Percentiles rank a stretch among this genome's conserved stretches.
Evolutionary conservation across 805 yeast genomes (phyloP).

Genomic region (Blastobotrys parvus): DNA sequence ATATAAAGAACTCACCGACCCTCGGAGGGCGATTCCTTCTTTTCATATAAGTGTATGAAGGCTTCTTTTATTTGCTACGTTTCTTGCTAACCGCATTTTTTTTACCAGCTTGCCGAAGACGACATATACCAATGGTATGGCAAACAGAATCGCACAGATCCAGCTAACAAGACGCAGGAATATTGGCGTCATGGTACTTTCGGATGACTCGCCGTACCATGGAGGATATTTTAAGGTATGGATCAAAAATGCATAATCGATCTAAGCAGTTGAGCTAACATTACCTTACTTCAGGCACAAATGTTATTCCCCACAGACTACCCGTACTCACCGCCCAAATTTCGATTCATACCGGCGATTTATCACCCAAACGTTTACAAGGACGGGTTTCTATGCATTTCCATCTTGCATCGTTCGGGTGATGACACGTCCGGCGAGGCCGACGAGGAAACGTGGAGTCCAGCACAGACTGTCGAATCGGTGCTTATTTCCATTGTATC

Average conservation of each 20-base stretch:
- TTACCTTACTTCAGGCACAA: too few species aligned
- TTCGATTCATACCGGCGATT: constrained; percentile 86
- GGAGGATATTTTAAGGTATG: constrained; percentile 77
- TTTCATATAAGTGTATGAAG: constrained; percentile 50
- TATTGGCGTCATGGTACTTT: constrained; percentile 85
- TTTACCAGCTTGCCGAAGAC: constrained; percentile 42
- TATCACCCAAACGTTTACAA: constrained; percentile 93
- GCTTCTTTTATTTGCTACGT: neutral
- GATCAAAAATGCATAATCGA: too few species aligned
- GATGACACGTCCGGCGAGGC: constrained; percentile 87
- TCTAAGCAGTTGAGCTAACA: too few species aligned
- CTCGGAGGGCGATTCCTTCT: constrained; percentile 68
- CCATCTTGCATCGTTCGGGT: constrained; percentile 86
- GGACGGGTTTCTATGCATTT: constrained; percentile 88
- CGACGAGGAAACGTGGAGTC: constrained; percentile 82
- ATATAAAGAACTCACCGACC: constrained; percentile 87
- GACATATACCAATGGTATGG: constrained; percentile 45
- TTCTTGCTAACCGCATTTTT: constrained; percentile 4
- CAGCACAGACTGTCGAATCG: constrained; percentile 75
- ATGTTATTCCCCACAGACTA: constrained; percentile 88
- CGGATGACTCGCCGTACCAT: constrained; percentile 81
- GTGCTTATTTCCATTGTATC: constrained; percentile 87
- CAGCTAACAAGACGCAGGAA: constrained; percentile 39
- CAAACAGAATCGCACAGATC: neutral
- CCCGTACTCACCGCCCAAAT: constrained; percentile 89